Evolutionary conservation across 192 early-diverging fungal species (phyloP), one percentile per base, ranked within the genome.

Genomic region (Fimicolochytrium jonesii): DNA sequence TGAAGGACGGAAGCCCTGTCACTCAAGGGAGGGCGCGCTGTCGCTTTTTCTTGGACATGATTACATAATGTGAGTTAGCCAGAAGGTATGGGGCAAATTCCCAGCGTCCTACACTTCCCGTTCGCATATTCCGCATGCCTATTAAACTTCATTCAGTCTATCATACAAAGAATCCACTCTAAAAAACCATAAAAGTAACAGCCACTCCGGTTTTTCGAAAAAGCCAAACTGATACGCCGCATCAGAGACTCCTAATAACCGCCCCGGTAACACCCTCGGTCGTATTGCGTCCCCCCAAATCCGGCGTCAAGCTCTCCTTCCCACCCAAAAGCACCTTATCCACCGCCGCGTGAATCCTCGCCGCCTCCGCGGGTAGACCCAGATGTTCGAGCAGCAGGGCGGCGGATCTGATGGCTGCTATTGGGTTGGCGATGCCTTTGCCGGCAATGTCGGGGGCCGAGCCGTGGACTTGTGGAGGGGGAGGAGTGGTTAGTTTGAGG

Each of bases 401-500:
- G 25, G 92, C 93, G 55, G 90, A 92, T 56, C 95, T 90, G 71
- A 98, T 94, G 10, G 93, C 87, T 1, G 95, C 95, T 46, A 98
- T 77, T 17, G 95, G 95, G 76, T 98, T 98, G 30, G 95, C 92
- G 70, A 94, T 95, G 65, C 91, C 89, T 70, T 93, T 88, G 33
- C 95, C 95, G 3, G 92, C 93, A 78, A 98, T 98, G 79, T 98
- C 95, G 2, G 95, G 95, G 18, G 95, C 95, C 28, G 92, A 94
- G 13, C 95, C 95, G 68, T 93, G 93, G 7, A 93, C 91, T 86
- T 6, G n/a, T n/a, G 22, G 7, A 23, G 9, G 15, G 10, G 58
- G n/a, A 20, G 28, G 22, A 52, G 22, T 18, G 2, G 17, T 15
- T 30, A 20, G 20, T 26, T 1, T 11, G 9, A 41, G 13, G 34